Evolutionary conservation across 2,329 filamentous ascomycete genomes (phyloP).

Genomic region (Didymella keratinophila): DNA sequence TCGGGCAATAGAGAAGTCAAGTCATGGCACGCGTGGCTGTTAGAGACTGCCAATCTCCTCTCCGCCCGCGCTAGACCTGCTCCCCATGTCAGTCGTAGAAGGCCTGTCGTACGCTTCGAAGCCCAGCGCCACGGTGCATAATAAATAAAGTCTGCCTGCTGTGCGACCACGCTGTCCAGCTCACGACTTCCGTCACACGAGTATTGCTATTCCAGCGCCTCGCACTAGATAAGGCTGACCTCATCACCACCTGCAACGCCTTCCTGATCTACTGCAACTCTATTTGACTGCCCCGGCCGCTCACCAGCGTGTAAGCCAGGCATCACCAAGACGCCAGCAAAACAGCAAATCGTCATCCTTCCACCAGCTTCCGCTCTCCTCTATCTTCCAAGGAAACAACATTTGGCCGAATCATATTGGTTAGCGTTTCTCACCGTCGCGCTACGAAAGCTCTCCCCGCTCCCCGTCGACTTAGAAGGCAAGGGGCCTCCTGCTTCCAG

Average conservation of each 20-base stretch:
- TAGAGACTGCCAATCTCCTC: slow-evolving; percentile 26
- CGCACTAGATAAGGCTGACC: slow-evolving; percentile 38
- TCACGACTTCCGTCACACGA: slow-evolving; percentile 25
- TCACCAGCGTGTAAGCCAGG: slow-evolving; percentile 28
- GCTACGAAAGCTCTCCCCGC: slow-evolving; percentile 24
- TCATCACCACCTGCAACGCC: slow-evolving; percentile 27
- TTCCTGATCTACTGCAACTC: slow-evolving; percentile 12
- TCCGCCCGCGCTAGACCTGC: slow-evolving; percentile 34
- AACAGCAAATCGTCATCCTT: slow-evolving; percentile 28
- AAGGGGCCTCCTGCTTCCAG: slow-evolving; percentile 27
- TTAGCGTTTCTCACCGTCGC: slow-evolving; percentile 27
- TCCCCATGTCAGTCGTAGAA: slow-evolving; percentile 29
- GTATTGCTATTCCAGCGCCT: slow-evolving; percentile 13
- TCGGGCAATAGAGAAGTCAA: slow-evolving; percentile 23
- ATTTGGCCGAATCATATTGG: slow-evolving; percentile 24
- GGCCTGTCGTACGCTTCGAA: slow-evolving; percentile 29
- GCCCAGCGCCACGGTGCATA: slow-evolving; percentile 41
- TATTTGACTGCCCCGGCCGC: slow-evolving; percentile 6
- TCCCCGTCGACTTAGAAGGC: slow-evolving; percentile 23
- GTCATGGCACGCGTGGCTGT: slow-evolving; percentile 18
- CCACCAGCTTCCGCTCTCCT: slow-evolving; percentile 29
- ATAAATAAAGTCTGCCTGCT: slow-evolving; percentile 38
- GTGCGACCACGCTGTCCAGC: slow-evolving; percentile 25
- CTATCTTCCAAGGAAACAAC: slow-evolving; percentile 19
- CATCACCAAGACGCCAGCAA: slow-evolving; percentile 30